Evolutionary conservation across 1,284 basidiomycete genomes (phyloP).

Genomic region (Ceraceosorus guamensis): DNA sequence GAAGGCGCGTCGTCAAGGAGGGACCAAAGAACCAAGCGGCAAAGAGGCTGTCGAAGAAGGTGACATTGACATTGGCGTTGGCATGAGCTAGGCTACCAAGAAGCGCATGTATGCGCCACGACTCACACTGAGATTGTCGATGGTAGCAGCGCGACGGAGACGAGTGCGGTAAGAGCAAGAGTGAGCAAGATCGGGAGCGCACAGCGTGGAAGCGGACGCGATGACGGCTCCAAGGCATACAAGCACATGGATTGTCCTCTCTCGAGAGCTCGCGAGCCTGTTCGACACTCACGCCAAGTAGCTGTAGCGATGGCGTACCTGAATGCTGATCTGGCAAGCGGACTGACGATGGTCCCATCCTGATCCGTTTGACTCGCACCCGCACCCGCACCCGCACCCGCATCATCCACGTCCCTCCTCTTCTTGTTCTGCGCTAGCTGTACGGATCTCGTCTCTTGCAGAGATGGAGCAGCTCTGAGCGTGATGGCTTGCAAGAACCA

Average conservation of each 20-base stretch:
- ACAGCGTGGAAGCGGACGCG: no score
- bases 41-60: slow-evolving; percentile 31
- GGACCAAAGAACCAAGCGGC: slow-evolving; percentile 90
- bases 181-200: neutral
- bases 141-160: neutral
- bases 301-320: slow-evolving; percentile 63
- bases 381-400: no score
- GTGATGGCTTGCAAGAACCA: slow-evolving; percentile 13
- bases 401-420: no score
- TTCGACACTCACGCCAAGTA: neutral
- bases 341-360: neutral
- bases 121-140: slow-evolving; percentile 1
- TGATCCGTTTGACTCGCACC: neutral
- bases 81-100: slow-evolving; percentile 4
- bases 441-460: no score
- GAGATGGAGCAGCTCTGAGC: slow-evolving; percentile 12
- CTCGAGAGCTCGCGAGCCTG: neutral
- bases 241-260: no score
- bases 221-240: no score
- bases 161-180: no score
- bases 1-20: slow-evolving; percentile 67
- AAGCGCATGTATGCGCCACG: neutral
- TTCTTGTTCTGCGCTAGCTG: no score
- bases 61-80: slow-evolving; percentile 23
- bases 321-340: slow-evolving; percentile 12